phyloP scores from a whole-genome alignment of 1,284 basidiomycete genomes.

The Trichosporon faecale region DNA sequence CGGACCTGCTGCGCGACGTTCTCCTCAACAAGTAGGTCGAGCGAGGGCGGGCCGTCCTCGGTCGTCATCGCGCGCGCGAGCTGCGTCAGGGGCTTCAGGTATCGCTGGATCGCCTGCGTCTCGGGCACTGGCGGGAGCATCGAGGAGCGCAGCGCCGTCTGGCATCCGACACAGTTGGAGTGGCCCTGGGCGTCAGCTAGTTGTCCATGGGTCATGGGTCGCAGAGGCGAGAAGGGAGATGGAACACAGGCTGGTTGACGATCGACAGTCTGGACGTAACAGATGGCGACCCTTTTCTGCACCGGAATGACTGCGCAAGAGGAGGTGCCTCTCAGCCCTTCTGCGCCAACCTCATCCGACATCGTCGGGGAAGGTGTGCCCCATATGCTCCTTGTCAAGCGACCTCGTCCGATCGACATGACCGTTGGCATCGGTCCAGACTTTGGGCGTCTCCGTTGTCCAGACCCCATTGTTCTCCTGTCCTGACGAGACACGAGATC shows the following conservation, averaged over 20 bases:
- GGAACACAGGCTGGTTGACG: no score
- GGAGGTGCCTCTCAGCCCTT: no score
- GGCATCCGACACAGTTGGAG: slow-evolving; percentile 50
- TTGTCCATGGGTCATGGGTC: no score
- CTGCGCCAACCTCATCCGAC: no score
- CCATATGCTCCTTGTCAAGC: neutral
- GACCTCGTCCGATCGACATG: neutral
- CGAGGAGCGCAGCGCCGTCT: slow-evolving; percentile 45
- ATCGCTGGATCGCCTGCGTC: slow-evolving; percentile 43
- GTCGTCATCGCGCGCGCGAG: slow-evolving; percentile 38
- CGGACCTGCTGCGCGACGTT: slow-evolving; percentile 48
- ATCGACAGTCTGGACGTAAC: no score
- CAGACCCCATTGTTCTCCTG: neutral
- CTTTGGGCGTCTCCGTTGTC: neutral
- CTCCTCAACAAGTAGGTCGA: slow-evolving; percentile 46
- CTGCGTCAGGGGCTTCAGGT: slow-evolving; percentile 41
- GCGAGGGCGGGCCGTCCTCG: slow-evolving; percentile 49
- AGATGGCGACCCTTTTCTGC: no score
- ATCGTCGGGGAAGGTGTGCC: neutral
- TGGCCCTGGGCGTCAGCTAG: slow-evolving; percentile 39
- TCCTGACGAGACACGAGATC: neutral
- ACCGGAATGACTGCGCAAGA: no score
- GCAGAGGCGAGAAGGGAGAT: no score
- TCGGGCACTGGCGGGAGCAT: slow-evolving; percentile 37
- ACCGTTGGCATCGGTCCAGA: neutral